phyloP scores from a whole-genome alignment of 768 basidiomycete species.

The Xerocomus potaroensis region DNA sequence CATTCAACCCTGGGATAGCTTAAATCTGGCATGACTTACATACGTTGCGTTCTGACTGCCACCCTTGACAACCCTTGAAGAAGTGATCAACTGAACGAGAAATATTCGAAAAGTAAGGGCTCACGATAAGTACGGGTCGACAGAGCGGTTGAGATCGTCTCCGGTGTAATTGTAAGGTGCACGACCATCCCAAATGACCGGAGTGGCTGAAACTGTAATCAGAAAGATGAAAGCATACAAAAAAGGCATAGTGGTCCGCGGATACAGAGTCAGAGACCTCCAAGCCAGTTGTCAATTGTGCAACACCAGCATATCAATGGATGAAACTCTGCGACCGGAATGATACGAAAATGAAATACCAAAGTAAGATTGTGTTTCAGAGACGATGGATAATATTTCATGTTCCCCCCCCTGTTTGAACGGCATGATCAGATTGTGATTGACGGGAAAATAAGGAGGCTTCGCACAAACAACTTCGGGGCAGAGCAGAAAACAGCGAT shows the following conservation, averaged over 20 bases:
- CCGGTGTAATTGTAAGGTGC: constrained; percentile 41
- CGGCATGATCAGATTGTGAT: no score
- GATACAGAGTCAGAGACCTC: no score
- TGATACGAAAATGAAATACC: no score
- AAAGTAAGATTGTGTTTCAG: no score
- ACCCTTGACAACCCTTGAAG: constrained; percentile 52
- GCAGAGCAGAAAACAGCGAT: no score
- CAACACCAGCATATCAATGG: no score
- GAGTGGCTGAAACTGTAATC: constrained; percentile 19
- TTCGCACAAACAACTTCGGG: no score
- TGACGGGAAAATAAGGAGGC: no score
- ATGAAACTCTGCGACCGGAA: no score
- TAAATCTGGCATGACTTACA: constrained; percentile 24
- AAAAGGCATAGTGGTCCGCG: not conserved
- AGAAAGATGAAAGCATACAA: not conserved
- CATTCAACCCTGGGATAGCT: not conserved
- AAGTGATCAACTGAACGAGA: not conserved
- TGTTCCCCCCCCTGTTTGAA: no score
- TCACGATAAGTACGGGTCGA: constrained; percentile 53
- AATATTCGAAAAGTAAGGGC: constrained; percentile 14
- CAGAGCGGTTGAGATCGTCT: constrained; percentile 43
- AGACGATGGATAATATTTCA: no score
- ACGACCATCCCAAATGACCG: constrained; percentile 52
- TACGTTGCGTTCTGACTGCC: constrained; percentile 41
- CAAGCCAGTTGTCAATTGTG: no score